Base-by-base conservation (phyloP, 2,329 filamentous ascomycete species). In the Aspergillus pseudoglaucus region DNA sequence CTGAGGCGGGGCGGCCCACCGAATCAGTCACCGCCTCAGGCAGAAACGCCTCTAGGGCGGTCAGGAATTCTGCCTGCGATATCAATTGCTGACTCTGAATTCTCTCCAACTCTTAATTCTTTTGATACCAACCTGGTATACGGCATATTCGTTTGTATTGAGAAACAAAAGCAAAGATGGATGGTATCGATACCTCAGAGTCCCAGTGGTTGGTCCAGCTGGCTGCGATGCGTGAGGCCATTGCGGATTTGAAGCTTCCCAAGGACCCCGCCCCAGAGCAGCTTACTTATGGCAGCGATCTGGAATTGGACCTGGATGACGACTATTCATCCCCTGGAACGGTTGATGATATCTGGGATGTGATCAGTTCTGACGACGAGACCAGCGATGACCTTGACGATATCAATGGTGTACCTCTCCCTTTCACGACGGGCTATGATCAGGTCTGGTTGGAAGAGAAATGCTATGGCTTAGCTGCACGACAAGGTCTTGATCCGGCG, bases 261-360 rank as follows among this genome's bases (percentile, higher is more conserved):
- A 74, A 77, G 53, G 66, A 72, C 25, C 67, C 72, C 40, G 62
- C 70, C 35, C 71, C 73, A 42, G 64, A 72, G 42, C 53, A 60
- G 18, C 54, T 57, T 27, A 52, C 53, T 39, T 82, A 83, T 59
- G 79, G 75, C 15, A 72, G 78, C 10, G 77, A 83, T 46, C 53
- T 73, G 18, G 67, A 73, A 25, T 69, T 84, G 32, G 75, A 84
- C 39, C 70, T 84, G 44, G 83, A 87, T 52, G 82, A 88, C 7
- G 77, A 81, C 42, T 70, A 79, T 18, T 79, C 77, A 3, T 78
- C 74, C 3, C 80, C 80, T 4, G 81, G 79, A 39, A 65, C 79
- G 15, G 80, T 81, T 4, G 87, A 91, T 49, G 90, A 96, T 68
- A 84, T 96, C 8, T 96, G 91, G 91, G 90, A 96, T 64, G 83